Base-by-base conservation (phyloP, 805 yeast species). In the Osmozyma mogii region DNA sequence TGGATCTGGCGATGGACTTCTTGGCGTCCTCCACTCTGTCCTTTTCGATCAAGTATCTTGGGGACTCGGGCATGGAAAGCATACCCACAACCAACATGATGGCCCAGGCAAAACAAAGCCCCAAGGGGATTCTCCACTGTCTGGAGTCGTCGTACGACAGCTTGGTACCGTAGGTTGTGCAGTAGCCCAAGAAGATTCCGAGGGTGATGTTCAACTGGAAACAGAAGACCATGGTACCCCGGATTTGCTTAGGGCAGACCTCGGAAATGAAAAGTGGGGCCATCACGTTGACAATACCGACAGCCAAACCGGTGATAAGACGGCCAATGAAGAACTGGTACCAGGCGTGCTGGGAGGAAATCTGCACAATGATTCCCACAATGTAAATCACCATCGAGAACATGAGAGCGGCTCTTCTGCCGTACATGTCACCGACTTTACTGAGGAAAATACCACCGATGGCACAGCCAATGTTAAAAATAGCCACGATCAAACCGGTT, bases 381-480 rank as follows among this genome's bases (percentile, higher is more conserved):
- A 72, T 65, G 52, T 77, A 78, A 30, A 78, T 62, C 16, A 60
- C 49, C 68, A 76, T 65, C 31, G 75, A 63, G 22, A 59, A 37
- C 63, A 65, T 65, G 26, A 78, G 53, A 41, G 78, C 79, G 28
- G 49, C 38, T 50, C 74, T 73, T 58, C 85, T 66, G 42, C 85
- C 85, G 38, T 57, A 58, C 14, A 58, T 47, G 47, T 80, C 85
- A 49, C 72, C 82, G 17, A 63, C 36, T 45, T 68, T 74, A 33
- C 77, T 67, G 24, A 78, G 56, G 28, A 70, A 55, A 16, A 79
- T 49, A 53, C 84, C 81, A 52, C 88, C 89, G 32, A 80, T 56
- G 31, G 83, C 82, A 63, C 84, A 77, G 33, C 84, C 84, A 43
- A 75, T 56, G 52, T 77, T 76, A 62, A 78, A 78, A 31, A 72